Conservation (phyloP, 2,329 filamentous ascomycete species). For the Lachnum nothofagi region DNA sequence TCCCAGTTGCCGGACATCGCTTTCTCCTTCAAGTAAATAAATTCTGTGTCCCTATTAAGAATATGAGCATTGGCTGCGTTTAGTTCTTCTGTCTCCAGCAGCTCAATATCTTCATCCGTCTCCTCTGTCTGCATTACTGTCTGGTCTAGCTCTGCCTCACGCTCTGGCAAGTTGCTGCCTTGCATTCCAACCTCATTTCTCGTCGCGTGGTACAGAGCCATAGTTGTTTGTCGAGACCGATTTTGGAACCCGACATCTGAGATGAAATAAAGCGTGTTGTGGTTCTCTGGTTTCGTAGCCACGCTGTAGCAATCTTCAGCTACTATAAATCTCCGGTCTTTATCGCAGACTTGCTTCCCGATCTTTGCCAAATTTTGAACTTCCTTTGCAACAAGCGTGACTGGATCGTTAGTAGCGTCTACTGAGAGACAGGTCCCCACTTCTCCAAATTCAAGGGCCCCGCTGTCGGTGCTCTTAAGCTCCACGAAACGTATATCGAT, state of each 20-base stretch:
- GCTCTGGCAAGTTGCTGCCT: not conserved
- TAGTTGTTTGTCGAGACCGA: no score
- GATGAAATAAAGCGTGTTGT: conserved; percentile 17
- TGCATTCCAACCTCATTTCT: not conserved
- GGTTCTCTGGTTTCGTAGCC: conserved; percentile 8
- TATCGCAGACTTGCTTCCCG: conserved; percentile 14
- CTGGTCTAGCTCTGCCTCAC: conserved; percentile 5
- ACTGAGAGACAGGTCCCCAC: not conserved
- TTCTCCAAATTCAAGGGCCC: no score
- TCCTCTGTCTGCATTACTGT: not conserved
- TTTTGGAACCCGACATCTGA: conserved; percentile 8
- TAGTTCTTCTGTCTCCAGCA: conserved; percentile 7
- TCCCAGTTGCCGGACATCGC: conserved; percentile 6
- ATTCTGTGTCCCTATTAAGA: not conserved
- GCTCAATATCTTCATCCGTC: conserved; percentile 3
- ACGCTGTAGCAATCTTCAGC: conserved; percentile 12
- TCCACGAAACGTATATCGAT: no score
- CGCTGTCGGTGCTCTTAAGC: no score
- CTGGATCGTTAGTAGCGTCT: conserved; percentile 1
- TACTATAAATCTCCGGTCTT: conserved; percentile 11
- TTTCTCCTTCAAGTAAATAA: conserved; percentile 13
- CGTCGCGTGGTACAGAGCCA: no score
- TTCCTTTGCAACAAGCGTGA: conserved; percentile 8
- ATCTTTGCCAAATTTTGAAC: conserved; percentile 6
- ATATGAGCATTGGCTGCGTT: conserved; percentile 14